phyloP scores from a whole-genome alignment of 768 basidiomycete genomes.

The Tulasnella sp. region DNA sequence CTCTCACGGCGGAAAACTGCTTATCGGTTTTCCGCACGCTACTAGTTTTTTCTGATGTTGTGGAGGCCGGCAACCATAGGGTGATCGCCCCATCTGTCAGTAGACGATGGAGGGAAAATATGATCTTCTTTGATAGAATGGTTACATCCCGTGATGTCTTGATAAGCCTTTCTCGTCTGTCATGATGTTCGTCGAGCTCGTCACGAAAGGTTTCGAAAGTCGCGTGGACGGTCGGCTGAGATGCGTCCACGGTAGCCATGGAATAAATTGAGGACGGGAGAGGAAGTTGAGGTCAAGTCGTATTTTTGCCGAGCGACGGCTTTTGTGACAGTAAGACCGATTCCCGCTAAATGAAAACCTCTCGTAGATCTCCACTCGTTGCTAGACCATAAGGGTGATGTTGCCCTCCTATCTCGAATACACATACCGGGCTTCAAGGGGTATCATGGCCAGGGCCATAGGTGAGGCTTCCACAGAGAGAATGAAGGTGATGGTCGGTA shows the following conservation, averaged over 20 bases:
- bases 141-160: conserved; percentile 87
- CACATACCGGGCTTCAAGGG: not conserved
- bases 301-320: not conserved
- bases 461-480: too few relatives aligned
- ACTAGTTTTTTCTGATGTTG: conserved; percentile 32
- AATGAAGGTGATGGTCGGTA: too few relatives aligned
- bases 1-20: conserved; percentile 35
- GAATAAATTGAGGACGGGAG: not conserved
- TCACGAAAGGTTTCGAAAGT: conserved; percentile 61
- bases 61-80: conserved; percentile 28
- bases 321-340: not conserved
- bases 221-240: conserved; percentile 17
- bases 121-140: conserved; percentile 85
- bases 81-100: conserved; percentile 42
- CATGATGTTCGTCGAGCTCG: conserved; percentile 78
- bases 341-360: not conserved
- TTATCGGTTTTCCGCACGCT: conserved; percentile 24
- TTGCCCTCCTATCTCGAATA: not conserved
- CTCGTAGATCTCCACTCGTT: not conserved
- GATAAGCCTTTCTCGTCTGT: conserved; percentile 84
- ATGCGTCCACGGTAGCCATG: not conserved
- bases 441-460: too few relatives aligned
- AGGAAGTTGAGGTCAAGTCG: conserved; percentile 1
- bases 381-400: not conserved
- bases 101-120: conserved; percentile 85